Percentiles rank a stretch among this genome's conserved stretches.
These are phyloP conservation scores for Westerdykella sp. DNA, from an alignment of 2,329 filamentous ascomycete species.

Conservation along the genomic window DNA sequence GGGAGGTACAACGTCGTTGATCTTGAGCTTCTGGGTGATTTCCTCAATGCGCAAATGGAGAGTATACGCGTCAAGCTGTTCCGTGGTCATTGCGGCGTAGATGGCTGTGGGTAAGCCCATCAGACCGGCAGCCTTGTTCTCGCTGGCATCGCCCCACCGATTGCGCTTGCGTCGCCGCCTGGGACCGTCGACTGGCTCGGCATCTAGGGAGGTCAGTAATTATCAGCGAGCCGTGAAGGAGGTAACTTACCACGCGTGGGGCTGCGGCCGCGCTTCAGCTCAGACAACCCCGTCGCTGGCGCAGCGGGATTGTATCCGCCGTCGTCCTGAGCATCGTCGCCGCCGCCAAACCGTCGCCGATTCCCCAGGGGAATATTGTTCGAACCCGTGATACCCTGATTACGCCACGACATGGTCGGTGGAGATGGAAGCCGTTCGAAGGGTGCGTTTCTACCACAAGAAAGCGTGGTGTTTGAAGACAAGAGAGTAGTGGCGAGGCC, in stretches of 20 bases:
- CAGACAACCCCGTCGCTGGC: constrained; percentile 42
- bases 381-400: constrained; percentile 85
- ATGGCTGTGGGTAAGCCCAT: constrained; percentile 98
- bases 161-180: constrained; percentile 97
- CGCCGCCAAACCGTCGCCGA: constrained; percentile 67
- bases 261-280: constrained; percentile 83
- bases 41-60: constrained; percentile 96
- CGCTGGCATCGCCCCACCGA: constrained; percentile 92
- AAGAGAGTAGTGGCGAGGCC: constrained; percentile 9
- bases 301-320: constrained; percentile 42
- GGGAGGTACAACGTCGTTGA: constrained; percentile 96
- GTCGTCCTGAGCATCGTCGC: constrained; percentile 43
- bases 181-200: constrained; percentile 59
- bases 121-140: constrained; percentile 96
- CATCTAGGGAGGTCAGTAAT: constrained; percentile 4
- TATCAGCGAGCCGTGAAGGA: constrained; percentile 3
- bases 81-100: constrained; percentile 94
- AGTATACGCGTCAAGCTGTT: constrained; percentile 96
- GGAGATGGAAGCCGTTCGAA: background rate
- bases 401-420: constrained; percentile 56
- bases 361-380: constrained; percentile 96
- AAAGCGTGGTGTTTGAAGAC: constrained; percentile 7
- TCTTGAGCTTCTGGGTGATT: constrained; percentile 97
- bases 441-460: background rate
- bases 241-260: constrained; percentile 65